Base-by-base conservation (phyloP, 2,329 filamentous ascomycete species). In the Gaeumannomyces tritici region DNA sequence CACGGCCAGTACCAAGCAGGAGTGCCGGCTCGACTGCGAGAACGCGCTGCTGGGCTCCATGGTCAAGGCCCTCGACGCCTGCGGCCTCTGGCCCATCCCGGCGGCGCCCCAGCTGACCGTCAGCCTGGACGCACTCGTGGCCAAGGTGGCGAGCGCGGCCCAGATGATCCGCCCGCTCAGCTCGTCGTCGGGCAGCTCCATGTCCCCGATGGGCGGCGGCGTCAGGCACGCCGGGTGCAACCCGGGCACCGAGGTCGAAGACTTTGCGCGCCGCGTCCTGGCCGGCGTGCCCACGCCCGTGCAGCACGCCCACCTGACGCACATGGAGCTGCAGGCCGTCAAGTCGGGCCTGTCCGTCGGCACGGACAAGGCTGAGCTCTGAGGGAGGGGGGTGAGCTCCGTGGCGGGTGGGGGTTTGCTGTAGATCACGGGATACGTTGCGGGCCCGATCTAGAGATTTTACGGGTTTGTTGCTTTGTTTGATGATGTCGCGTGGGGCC, bases 21-120 rank as follows among this genome's bases (percentile, higher is more conserved):
- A 61, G 60, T 55, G 54, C 28, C 60, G 60, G 21, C 47, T 61
- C 11, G 60, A 61, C 60, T 61, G 60, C 60, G 60, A 56, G 51
- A 61, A 61, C 51, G 60, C 60, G 18, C 60, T 61, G 28, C 54
- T 61, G 21, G 60, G 60, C 18, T 61, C 60, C 6, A 56, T 54
- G 26, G 54, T 61, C 28, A 61, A 61, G n/a, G 60, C 60, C 7
- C 60, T 61, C 28, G 60, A 61, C 51, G 60, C 60, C 47, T 55
- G 55, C 60, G 60, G 54, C 47, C 47, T 61, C 28, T 61, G 60
- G 60, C 51, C 60, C 27, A 29, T 61, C 4, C 47, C 54, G 12
- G n/a, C 51, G n/a, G 27, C 24, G 60, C 51, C 47, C 29, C 24
- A 28, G 28, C 29, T 61, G 28, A 61, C 47, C 11, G 51, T 55